A percentile compares a stretch with the other conserved stretches of the same genome.
These are phyloP conservation scores for Hamamelis virginiana DNA, from an alignment of 164 flowering plant species.

Conservation along the genomic window DNA sequence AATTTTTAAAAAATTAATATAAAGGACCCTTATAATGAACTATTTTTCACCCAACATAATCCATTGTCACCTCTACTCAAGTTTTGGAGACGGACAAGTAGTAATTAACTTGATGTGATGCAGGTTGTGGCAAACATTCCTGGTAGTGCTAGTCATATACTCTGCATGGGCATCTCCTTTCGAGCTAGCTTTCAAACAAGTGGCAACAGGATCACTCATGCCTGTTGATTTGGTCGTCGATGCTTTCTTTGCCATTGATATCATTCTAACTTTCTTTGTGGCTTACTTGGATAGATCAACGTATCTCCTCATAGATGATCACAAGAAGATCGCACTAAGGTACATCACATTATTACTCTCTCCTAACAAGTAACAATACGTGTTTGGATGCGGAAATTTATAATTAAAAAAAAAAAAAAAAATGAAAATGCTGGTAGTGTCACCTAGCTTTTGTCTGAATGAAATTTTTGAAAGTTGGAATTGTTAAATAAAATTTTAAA, in stretches of 20 bases:
- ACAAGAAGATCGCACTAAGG: slow-evolving; percentile 67
- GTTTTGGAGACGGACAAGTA: too few species aligned
- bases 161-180: slow-evolving; percentile 91
- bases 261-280: slow-evolving; percentile 75
- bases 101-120: slow-evolving; percentile 7
- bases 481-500: too few species aligned
- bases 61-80: not conserved
- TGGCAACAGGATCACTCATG: slow-evolving; percentile 49
- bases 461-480: too few species aligned
- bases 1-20: too few species aligned
- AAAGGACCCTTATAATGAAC: too few species aligned
- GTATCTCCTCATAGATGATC: slow-evolving; percentile 74
- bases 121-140: slow-evolving; percentile 81
- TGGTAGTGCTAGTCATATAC: slow-evolving; percentile 71
- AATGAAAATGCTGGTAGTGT: too few species aligned
- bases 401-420: too few species aligned
- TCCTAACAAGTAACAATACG: too few species aligned
- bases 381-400: too few species aligned
- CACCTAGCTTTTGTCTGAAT: too few species aligned
- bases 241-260: slow-evolving; percentile 69
- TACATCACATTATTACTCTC: slow-evolving; percentile 9
- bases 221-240: slow-evolving; percentile 66
- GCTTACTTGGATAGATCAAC: slow-evolving; percentile 85
- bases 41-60: not conserved
- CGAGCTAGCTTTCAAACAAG: slow-evolving; percentile 70